Conservation (phyloP, 2,329 filamentous ascomycete genomes). For the Cercospora zeina region DNA sequence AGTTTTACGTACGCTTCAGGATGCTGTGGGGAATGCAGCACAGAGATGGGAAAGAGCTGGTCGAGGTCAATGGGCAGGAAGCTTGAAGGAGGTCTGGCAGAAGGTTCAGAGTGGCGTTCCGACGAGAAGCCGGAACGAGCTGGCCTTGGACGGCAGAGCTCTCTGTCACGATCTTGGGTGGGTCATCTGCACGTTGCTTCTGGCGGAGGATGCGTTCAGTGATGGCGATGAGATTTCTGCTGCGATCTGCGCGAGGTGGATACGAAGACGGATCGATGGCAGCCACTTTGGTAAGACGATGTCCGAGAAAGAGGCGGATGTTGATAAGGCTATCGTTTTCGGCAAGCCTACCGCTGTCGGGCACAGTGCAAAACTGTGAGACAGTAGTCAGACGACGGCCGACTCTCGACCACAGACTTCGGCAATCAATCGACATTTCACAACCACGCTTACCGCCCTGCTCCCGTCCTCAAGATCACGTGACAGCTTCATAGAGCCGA, state of each 20-base stretch:
- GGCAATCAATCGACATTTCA: not conserved
- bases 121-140: not conserved
- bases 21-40: not conserved
- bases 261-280: not conserved
- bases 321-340: constrained; percentile 7
- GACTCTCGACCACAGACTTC: not conserved
- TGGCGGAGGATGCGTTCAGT: constrained; percentile 18
- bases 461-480: not conserved
- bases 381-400: not conserved
- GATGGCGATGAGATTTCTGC: constrained; percentile 9
- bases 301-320: not conserved
- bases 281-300: not conserved
- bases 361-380: constrained; percentile 4
- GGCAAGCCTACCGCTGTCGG: not conserved
- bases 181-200: constrained; percentile 20
- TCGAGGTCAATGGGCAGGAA: not conserved
- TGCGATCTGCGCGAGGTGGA: constrained; percentile 11
- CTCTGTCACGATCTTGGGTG: constrained; percentile 17
- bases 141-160: constrained; percentile 15
- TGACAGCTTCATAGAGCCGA: not conserved
- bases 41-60: not conserved
- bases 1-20: not conserved
- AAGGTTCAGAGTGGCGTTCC: not conserved
- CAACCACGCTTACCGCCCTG: not conserved
- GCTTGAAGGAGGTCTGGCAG: not conserved